A percentile compares a stretch with the other conserved stretches of the same genome.
Evolutionary conservation across 2,329 filamentous ascomycete genomes (phyloP).

Genomic region (Fusarium camptoceras): DNA sequence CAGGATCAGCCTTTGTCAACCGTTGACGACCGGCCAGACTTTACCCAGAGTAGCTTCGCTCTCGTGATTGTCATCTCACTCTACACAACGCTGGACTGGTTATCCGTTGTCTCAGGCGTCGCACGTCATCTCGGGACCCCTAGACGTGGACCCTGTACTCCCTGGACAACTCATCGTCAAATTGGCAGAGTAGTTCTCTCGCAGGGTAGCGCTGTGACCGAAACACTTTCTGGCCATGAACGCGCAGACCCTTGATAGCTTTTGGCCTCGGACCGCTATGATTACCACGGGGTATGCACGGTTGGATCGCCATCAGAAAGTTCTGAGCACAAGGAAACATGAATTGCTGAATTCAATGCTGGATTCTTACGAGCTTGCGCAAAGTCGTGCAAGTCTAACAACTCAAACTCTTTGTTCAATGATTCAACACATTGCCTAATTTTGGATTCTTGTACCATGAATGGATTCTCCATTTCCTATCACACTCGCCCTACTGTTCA

Average conservation of each 20-base stretch:
- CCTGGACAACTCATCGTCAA: neutral
- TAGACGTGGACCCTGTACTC: neutral
- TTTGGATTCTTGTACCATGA: neutral
- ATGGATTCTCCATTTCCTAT: neutral
- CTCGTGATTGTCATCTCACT: neutral
- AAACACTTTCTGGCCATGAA: slow-evolving; percentile 15
- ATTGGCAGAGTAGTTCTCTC: neutral
- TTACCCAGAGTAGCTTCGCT: neutral
- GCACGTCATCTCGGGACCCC: neutral
- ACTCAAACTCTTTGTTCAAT: neutral
- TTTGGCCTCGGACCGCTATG: neutral
- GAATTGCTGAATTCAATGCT: neutral
- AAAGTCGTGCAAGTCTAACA: neutral
- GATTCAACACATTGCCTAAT: neutral
- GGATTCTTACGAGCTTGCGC: neutral
- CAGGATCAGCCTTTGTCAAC: neutral
- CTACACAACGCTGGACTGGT: neutral
- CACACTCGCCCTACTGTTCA: neutral
- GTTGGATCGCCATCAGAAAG: neutral
- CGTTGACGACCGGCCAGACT: neutral
- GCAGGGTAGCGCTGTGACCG: neutral
- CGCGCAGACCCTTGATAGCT: neutral
- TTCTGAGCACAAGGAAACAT: neutral
- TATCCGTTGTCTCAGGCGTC: neutral
- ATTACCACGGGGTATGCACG: neutral